Conservation (phyloP, 2,329 filamentous ascomycete species). For the Cercospora citrullina region DNA sequence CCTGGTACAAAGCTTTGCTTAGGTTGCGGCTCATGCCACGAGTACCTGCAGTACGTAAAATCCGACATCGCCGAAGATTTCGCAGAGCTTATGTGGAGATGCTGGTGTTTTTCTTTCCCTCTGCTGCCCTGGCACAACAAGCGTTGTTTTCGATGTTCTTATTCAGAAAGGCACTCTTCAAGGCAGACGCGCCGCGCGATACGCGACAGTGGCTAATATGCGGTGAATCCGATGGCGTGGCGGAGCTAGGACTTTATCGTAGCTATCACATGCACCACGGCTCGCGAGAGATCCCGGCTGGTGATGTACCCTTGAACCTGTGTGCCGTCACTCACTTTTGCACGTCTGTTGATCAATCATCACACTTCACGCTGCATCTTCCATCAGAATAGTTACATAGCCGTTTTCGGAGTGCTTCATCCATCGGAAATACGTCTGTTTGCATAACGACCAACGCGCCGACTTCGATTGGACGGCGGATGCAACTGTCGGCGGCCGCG, state of each 20-base stretch:
- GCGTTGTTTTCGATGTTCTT: not conserved
- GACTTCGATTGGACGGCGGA: not conserved
- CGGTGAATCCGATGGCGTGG: constrained; percentile 3
- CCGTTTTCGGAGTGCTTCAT: not conserved
- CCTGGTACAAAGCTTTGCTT: not conserved
- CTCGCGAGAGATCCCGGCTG: constrained; percentile 5
- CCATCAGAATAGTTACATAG: not conserved
- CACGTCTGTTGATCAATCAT: not conserved
- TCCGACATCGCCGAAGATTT: constrained; percentile 2
- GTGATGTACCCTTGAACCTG: not conserved
- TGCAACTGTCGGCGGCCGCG: not conserved
- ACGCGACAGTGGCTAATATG: constrained; percentile 6
- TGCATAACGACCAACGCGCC: not conserved
- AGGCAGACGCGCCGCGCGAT: not conserved
- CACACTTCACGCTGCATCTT: not conserved
- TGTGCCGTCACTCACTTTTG: constrained; percentile 4
- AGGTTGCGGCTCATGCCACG: constrained; percentile 12
- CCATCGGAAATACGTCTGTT: not conserved
- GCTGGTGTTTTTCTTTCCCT: not conserved
- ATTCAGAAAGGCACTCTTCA: not conserved
- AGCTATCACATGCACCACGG: constrained; percentile 4
- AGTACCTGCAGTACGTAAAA: constrained; percentile 12
- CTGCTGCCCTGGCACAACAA: not conserved
- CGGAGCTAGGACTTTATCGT: constrained; percentile 4
- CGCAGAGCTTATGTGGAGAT: constrained; percentile 1